These are phyloP conservation scores for Trametes coccinea DNA, from an alignment of 768 basidiomycete species.

Conservation along the genomic window DNA sequence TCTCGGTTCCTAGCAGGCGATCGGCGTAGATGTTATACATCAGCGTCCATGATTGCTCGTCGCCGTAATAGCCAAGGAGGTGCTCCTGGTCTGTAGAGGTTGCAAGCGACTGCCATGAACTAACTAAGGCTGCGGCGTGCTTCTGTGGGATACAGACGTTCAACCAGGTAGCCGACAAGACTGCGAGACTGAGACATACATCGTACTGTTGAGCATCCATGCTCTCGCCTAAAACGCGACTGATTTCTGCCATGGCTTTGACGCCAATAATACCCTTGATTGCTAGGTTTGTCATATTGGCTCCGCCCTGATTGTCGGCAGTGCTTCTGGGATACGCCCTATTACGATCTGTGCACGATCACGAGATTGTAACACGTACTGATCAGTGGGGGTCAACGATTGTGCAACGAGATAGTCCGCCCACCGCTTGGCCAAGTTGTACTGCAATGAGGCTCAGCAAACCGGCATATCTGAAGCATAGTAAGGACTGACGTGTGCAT, in stretches of 20 bases:
- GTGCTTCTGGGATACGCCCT: background rate
- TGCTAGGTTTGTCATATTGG: conserved; percentile 27
- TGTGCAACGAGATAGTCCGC: conserved; percentile 28
- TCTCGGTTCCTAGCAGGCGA: conserved; percentile 6
- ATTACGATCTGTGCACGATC: too few relatives aligned
- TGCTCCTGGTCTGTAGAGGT: conserved; percentile 7
- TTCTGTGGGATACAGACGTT: background rate
- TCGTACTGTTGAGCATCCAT: conserved; percentile 18
- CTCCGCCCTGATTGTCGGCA: conserved; percentile 12
- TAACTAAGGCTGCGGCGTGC: conserved; percentile 6
- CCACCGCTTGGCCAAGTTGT: conserved; percentile 27
- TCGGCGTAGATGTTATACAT: conserved; percentile 24
- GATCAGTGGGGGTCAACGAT: conserved; percentile 10
- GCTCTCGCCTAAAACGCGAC: conserved; percentile 10
- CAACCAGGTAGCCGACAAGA: too few relatives aligned
- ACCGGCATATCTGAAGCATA: too few relatives aligned
- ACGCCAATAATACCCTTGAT: conserved; percentile 29
- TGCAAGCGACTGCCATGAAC: conserved; percentile 15
- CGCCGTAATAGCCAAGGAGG: conserved; percentile 8
- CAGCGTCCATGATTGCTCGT: conserved; percentile 16
- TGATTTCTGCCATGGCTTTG: conserved; percentile 27
- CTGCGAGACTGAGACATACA: conserved; percentile 20
- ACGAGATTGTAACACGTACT: too few relatives aligned
- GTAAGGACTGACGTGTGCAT: background rate
- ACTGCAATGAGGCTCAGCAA: conserved; percentile 16